Conservation (phyloP, 257 asterid genomes). For the Perilla frutescens region DNA sequence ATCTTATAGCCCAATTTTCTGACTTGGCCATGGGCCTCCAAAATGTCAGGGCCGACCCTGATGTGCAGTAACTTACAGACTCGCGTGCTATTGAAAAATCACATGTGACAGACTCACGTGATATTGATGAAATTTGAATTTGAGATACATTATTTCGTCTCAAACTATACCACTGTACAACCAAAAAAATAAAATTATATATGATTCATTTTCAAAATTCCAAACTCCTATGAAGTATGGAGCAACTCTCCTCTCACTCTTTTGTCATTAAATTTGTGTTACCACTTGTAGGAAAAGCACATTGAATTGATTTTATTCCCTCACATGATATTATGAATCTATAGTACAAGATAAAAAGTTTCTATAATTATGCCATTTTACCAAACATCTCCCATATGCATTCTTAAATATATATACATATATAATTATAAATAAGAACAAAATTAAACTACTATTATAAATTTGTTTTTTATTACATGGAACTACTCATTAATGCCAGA, state of each 20-base stretch:
- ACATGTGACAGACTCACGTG: too few species aligned
- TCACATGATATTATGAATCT: conserved; percentile 31
- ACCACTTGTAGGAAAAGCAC: conserved; percentile 18
- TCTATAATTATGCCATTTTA: not conserved
- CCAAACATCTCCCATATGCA: conserved; percentile 29
- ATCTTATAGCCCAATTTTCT: too few species aligned
- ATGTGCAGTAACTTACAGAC: too few species aligned
- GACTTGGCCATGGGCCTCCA: too few species aligned
- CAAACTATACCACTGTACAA: too few species aligned
- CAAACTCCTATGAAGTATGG: not conserved
- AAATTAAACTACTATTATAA: not conserved
- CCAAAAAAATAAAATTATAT: too few species aligned
- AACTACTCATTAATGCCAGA: conserved; percentile 20
- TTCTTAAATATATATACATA: not conserved
- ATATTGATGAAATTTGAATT: too few species aligned
- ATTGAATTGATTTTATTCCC: not conserved
- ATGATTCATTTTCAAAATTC: too few species aligned
- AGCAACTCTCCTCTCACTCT: not conserved
- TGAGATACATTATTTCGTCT: too few species aligned
- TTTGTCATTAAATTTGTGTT: conserved; percentile 20
- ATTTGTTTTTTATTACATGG: conserved; percentile 8
- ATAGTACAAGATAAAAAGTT: not conserved
- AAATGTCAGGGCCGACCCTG: too few species aligned
- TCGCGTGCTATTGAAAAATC: too few species aligned
- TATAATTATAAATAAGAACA: not conserved